Base-by-base conservation (phyloP, 805 yeast species). In the Torulaspora microellipsoides region DNA sequence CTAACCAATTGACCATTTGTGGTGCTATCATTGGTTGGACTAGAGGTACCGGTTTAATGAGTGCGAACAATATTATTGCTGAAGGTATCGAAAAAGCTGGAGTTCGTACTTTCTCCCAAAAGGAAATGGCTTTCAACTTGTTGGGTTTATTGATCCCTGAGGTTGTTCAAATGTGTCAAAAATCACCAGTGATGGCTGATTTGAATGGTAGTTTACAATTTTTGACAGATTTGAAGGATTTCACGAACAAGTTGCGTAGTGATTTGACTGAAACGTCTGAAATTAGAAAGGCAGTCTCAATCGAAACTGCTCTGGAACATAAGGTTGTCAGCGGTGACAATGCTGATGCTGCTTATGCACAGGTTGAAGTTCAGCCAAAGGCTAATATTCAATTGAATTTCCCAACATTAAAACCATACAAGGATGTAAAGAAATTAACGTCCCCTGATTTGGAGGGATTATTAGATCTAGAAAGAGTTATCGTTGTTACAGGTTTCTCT, bases 11-110 rank as follows among this genome's bases (percentile, higher is more conserved):
- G 72, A 93, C 98, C 47, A 75, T 93, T 48, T 90, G 97, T 70
- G 99, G 99, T 76, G 97, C 99, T 36, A 78, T 93, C 55, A 93
- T 93, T 68, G 99, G 99, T 66, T 93, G 99, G 99, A 93, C 99
- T 52, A 87, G 99, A 78, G 99, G 99, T 70, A 93, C 99, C 47
- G 99, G 99, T 64, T 81, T 93, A 64, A 93, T 93, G 99, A 77
- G 89, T 62, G 97, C 83, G 58, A 93, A 93, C 78, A 93, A 93
- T 74, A 84, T 88, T 65, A 87, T 93, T 67, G 96, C 99, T 49
- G 96, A 90, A 72, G 97, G 97, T 56, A 86, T 93, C 62, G 99
- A 93, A 73, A 80, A 80, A 65, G 73, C 85, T 48, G 98, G 99
- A 60, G 97, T 93, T 38, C 85, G 98, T 72, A 93, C 99, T 34